Conservation (phyloP, 441 rosid species). For the Corymbia calophylla region DNA sequence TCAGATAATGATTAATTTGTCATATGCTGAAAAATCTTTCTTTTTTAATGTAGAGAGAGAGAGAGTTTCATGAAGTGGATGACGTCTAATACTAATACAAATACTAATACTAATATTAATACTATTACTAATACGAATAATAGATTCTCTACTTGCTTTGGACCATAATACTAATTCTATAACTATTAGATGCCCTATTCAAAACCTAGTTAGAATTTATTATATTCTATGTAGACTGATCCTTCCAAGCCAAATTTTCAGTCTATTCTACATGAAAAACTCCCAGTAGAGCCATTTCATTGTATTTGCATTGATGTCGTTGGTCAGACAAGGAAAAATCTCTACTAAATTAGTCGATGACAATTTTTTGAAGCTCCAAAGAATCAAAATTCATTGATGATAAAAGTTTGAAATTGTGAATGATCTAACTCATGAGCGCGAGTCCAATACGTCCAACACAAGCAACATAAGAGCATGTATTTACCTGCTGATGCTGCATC, state of each 20-base stretch:
- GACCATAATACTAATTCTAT: neutral
- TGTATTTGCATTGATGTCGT: neutral
- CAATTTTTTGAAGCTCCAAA: neutral
- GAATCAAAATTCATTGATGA: neutral
- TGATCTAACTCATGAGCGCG: neutral
- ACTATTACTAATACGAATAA: neutral
- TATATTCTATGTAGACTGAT: neutral
- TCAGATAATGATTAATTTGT: neutral
- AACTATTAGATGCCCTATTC: neutral
- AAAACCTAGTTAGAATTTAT: neutral
- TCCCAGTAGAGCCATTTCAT: neutral
- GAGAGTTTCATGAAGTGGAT: neutral
- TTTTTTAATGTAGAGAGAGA: neutral
- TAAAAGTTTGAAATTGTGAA: neutral
- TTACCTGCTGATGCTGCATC: neutral
- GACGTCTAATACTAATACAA: neutral
- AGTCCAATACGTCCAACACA: neutral
- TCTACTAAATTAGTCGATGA: neutral
- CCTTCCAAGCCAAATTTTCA: neutral
- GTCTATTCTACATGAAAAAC: neutral
- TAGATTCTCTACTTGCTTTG: neutral
- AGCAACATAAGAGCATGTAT: neutral
- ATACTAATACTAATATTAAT: neutral
- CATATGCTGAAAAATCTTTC: neutral
- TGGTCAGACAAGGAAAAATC: neutral